A percentile compares a stretch with the other conserved stretches of the same genome.
These are phyloP conservation scores for Carallia brachiata DNA, from an alignment of 345 rosid species.

Conservation along the genomic window DNA sequence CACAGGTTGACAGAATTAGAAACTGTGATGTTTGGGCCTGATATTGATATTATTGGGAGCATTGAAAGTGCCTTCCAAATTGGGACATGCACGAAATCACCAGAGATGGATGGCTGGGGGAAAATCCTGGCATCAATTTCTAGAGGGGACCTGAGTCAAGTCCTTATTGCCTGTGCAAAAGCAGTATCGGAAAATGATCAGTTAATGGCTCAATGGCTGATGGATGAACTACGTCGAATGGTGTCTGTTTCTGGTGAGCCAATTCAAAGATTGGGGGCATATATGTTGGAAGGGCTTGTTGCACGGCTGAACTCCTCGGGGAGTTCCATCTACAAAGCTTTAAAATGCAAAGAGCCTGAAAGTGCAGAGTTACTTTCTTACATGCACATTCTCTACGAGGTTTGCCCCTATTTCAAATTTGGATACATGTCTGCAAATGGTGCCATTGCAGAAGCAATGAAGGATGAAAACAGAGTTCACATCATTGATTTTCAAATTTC, in stretches of 20 bases:
- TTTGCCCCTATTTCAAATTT: slow-evolving; percentile 88
- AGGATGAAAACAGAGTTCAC: slow-evolving; percentile 73
- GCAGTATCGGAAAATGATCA: slow-evolving; percentile 74
- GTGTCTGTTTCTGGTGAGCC: slow-evolving; percentile 97
- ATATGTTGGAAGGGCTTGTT: slow-evolving; percentile 88
- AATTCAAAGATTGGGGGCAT: slow-evolving; percentile 91
- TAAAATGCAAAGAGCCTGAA: slow-evolving; percentile 69
- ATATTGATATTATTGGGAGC: slow-evolving; percentile 48
- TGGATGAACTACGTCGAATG: slow-evolving; percentile 66
- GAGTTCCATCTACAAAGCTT: slow-evolving; percentile 68
- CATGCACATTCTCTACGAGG: slow-evolving; percentile 77
- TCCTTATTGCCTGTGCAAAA: slow-evolving; percentile 67
- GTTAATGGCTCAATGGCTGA: slow-evolving; percentile 60
- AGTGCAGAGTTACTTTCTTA: slow-evolving; percentile 68
- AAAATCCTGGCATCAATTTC: slow-evolving; percentile 53
- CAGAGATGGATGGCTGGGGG: slow-evolving; percentile 46
- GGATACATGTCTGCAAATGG: slow-evolving; percentile 98
- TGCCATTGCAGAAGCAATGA: slow-evolving; percentile 96
- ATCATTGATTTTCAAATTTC: slow-evolving; percentile 86
- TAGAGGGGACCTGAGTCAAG: slow-evolving; percentile 53
- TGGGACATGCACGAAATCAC: slow-evolving; percentile 18
- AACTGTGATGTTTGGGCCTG: slow-evolving; percentile 83
- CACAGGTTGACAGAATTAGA: slow-evolving; percentile 80
- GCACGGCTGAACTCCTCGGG: slow-evolving; percentile 82
- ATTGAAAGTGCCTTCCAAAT: slow-evolving; percentile 32